phyloP scores from a whole-genome alignment of 257 asterid genomes.

The Solanum ossicruentum region DNA sequence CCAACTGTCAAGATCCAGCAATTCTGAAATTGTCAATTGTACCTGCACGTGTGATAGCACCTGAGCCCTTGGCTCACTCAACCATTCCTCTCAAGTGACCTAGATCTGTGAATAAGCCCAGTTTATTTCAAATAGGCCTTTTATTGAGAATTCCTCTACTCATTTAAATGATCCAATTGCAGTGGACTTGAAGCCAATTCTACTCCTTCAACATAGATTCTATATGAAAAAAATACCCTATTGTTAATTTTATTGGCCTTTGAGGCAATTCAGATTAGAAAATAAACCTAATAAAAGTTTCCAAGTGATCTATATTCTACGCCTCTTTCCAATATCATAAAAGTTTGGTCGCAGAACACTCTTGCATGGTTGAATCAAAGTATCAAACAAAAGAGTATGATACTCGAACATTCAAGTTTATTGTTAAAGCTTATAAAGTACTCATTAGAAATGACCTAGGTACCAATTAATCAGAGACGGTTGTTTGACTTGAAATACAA shows the following conservation, averaged over 20 bases:
- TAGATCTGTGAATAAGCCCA: neutral
- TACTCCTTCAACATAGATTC: neutral
- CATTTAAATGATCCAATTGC: neutral
- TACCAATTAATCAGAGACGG: no score
- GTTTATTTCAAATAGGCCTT: neutral
- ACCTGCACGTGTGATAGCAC: neutral
- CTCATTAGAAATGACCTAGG: neutral
- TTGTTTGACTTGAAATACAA: no score
- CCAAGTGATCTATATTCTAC: neutral
- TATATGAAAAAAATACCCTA: no score
- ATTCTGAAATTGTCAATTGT: neutral
- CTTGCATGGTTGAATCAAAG: neutral
- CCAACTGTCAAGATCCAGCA: neutral
- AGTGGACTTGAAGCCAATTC: neutral
- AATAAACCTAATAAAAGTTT: no score
- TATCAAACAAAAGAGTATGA: neutral
- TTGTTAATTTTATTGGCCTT: neutral
- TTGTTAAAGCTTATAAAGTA: neutral
- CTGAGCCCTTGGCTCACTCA: neutral
- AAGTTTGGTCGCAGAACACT: neutral
- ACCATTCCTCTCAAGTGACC: neutral
- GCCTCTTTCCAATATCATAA: neutral
- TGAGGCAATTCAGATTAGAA: neutral
- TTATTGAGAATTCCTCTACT: neutral
- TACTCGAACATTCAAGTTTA: neutral